Percentiles rank a stretch among this genome's conserved stretches.
phyloP scores from a whole-genome alignment of 2,329 filamentous ascomycete species.

The Verticillium zaregamsianum region DNA sequence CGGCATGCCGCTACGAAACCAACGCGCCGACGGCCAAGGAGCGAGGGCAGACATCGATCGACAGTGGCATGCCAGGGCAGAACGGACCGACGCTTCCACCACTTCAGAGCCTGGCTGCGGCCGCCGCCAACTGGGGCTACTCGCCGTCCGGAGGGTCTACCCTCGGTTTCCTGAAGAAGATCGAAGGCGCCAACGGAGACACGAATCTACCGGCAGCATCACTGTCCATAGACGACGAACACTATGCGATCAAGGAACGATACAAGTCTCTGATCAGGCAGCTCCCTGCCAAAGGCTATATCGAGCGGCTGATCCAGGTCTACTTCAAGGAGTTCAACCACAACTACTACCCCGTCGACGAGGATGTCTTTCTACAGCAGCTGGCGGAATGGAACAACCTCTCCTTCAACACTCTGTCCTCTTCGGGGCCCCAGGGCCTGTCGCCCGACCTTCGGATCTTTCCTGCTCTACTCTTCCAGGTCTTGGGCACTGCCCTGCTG shows the following conservation, averaged over 20 bases:
- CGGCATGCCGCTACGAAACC: conserved; percentile 54
- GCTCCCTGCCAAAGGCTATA: conserved; percentile 48
- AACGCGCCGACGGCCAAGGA: conserved; percentile 38
- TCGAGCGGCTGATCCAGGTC: conserved; percentile 49
- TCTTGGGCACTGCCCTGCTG: conserved; percentile 51
- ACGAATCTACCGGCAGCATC: conserved; percentile 18
- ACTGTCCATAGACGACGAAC: conserved; percentile 23
- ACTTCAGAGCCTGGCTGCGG: conserved; percentile 32
- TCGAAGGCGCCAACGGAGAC: conserved; percentile 40
- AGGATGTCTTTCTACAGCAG: conserved; percentile 44
- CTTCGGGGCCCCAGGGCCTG: conserved; percentile 45
- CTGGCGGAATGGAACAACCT: conserved; percentile 51
- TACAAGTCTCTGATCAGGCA: conserved; percentile 57
- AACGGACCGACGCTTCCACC: conserved; percentile 14
- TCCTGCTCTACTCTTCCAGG: conserved; percentile 56
- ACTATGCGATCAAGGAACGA: conserved; percentile 45
- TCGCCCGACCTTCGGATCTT: conserved; percentile 50
- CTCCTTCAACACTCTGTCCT: conserved; percentile 46
- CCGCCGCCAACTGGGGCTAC: conserved; percentile 49
- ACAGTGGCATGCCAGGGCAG: conserved; percentile 5
- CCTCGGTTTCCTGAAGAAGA: conserved; percentile 50
- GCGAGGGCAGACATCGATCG: conserved; percentile 21
- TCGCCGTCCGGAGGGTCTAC: conserved; percentile 47
- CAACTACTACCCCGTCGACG: conserved; percentile 49
- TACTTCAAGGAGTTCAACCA: conserved; percentile 57